Conservation (phyloP, 1,139 yeast species). For the Pichia sp. region DNA sequence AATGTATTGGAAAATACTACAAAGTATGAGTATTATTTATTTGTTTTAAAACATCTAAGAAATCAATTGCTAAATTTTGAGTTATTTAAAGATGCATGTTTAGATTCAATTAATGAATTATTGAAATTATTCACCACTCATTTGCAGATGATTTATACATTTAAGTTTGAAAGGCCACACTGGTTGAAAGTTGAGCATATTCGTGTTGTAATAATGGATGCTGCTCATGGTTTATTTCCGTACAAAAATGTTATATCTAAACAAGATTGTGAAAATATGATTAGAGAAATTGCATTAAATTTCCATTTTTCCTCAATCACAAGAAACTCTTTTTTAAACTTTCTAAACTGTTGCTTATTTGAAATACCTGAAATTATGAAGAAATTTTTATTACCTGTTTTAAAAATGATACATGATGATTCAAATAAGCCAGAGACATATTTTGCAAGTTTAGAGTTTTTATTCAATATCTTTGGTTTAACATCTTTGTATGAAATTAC, state of each 20-base stretch:
- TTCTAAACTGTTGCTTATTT: slow-evolving; percentile 12
- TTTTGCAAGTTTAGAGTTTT: slow-evolving; percentile 4
- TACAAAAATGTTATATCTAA: slow-evolving; percentile 52
- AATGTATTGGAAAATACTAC: slow-evolving; percentile 48
- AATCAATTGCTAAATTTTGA: slow-evolving; percentile 62
- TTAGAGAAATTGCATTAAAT: slow-evolving; percentile 11
- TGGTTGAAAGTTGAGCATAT: slow-evolving; percentile 53
- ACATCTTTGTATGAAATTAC: background rate
- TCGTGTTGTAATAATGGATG: slow-evolving; percentile 60
- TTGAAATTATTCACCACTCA: slow-evolving; percentile 56
- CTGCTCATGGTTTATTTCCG: slow-evolving; percentile 62
- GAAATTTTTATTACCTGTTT: slow-evolving; percentile 9
- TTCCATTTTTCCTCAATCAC: slow-evolving; percentile 12
- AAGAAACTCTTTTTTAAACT: slow-evolving; percentile 8
- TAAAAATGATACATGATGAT: slow-evolving; percentile 11
- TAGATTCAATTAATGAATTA: slow-evolving; percentile 40
- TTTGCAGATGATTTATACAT: slow-evolving; percentile 46
- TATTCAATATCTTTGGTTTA: slow-evolving; percentile 1
- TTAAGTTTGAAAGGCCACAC: slow-evolving; percentile 37
- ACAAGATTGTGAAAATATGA: slow-evolving; percentile 3
- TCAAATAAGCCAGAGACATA: slow-evolving; percentile 1
- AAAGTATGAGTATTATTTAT: slow-evolving; percentile 69
- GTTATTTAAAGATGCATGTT: slow-evolving; percentile 42
- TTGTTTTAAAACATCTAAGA: slow-evolving; percentile 61
- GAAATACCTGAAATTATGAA: slow-evolving; percentile 8